Evolutionary conservation across 306 rosid species (phyloP).

Genomic region (Lablab purpureus): DNA sequence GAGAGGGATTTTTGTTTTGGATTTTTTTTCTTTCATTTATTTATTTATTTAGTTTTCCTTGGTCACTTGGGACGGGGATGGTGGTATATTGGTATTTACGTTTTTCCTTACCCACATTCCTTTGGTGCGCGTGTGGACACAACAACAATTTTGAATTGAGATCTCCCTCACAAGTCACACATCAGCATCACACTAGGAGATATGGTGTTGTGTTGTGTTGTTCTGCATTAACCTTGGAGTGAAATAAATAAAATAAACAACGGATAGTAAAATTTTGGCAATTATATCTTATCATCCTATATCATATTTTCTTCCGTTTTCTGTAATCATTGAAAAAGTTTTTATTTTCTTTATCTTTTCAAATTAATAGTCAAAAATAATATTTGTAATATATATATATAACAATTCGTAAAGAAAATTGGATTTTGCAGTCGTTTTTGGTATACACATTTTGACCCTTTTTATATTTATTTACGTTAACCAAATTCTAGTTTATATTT

Average conservation of each 20-base stretch:
- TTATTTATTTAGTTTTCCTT: constrained; percentile 6
- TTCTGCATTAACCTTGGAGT: background rate
- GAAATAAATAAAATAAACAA: background rate
- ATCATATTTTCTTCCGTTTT: too few species aligned
- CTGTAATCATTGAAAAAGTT: too few species aligned
- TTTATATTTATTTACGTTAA: too few species aligned
- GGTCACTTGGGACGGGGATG: constrained; percentile 35
- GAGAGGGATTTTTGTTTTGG: constrained; percentile 22
- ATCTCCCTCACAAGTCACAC: background rate
- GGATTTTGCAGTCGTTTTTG: too few species aligned
- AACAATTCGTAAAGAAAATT: too few species aligned
- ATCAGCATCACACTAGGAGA: background rate
- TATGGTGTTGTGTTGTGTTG: background rate
- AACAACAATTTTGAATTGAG: constrained; percentile 31
- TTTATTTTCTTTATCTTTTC: too few species aligned
- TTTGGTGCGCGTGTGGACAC: constrained; percentile 34
- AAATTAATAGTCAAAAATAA: too few species aligned
- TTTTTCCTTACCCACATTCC: constrained; percentile 31
- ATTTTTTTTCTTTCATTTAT: background rate
- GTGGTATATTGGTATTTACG: constrained; percentile 50
- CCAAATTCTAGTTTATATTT: too few species aligned
- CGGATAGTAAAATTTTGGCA: background rate
- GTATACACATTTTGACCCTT: too few species aligned
- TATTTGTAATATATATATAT: too few species aligned
- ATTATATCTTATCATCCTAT: too few species aligned